These are phyloP conservation scores for Helicocarpus griseus DNA, from an alignment of 2,329 filamentous ascomycete species.

Conservation along the genomic window DNA sequence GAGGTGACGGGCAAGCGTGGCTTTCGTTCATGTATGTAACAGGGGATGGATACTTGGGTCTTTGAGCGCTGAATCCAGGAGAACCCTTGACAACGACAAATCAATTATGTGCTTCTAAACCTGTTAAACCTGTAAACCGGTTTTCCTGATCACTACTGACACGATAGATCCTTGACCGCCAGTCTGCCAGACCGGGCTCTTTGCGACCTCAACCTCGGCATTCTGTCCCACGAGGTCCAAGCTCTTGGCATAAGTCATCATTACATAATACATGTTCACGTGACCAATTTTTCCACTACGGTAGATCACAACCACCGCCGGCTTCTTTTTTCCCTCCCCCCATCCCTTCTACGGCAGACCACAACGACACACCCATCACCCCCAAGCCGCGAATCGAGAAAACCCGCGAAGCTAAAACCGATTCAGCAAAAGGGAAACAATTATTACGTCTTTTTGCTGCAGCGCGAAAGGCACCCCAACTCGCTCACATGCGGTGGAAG, in stretches of 20 bases:
- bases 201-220: no score
- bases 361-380: conserved; percentile 1
- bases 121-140: no score
- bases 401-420: neutral
- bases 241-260: neutral
- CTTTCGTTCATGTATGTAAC: neutral
- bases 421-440: neutral
- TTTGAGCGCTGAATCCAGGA: neutral
- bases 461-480: no score
- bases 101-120: no score
- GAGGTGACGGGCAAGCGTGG: neutral
- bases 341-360: neutral
- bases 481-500: neutral
- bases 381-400: neutral
- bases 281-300: conserved; percentile 2
- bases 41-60: neutral
- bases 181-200: no score
- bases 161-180: no score
- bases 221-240: no score
- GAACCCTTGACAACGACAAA: no score
- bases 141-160: no score
- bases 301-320: conserved; percentile 7
- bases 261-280: neutral
- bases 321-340: neutral
- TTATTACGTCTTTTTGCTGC: neutral